Percentiles rank a stretch among this genome's conserved stretches.
These are phyloP conservation scores for Posidonia oceanica DNA, from an alignment of 116 monocot species.

Conservation along the genomic window DNA sequence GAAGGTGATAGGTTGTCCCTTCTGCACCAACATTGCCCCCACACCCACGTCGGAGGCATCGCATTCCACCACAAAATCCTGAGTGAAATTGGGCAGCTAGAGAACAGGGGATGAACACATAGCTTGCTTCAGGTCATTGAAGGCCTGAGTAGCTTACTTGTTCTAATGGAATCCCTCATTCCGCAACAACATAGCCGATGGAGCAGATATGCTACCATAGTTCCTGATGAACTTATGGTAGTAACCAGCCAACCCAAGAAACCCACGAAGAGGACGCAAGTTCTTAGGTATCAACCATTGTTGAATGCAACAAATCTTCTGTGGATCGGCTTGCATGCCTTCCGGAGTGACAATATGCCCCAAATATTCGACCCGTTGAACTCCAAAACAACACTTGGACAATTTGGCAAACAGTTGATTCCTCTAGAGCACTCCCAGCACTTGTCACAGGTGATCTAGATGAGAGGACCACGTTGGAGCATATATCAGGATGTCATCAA, in stretches of 20 bases:
- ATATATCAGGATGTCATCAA: no score
- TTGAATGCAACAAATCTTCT: not conserved
- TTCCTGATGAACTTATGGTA: not conserved
- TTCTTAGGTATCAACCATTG: not conserved
- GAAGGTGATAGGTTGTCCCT: not conserved
- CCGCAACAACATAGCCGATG: not conserved
- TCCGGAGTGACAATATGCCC: no score
- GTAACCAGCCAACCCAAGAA: not conserved
- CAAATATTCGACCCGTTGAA: no score
- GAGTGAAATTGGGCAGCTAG: not conserved
- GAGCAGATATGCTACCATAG: not conserved
- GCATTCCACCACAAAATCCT: not conserved
- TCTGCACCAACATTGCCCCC: not conserved
- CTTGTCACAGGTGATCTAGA: not conserved
- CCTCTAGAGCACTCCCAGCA: not conserved
- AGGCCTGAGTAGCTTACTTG: not conserved
- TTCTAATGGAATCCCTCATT: not conserved
- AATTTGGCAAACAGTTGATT: not conserved
- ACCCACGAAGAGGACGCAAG: not conserved
- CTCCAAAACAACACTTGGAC: not conserved
- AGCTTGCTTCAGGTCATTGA: not conserved
- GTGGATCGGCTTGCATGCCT: not conserved
- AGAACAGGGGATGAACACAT: not conserved
- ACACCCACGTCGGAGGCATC: not conserved
- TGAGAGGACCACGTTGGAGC: no score